Base-by-base conservation (phyloP, 2,329 filamentous ascomycete species). In the Cadophora sp. region DNA sequence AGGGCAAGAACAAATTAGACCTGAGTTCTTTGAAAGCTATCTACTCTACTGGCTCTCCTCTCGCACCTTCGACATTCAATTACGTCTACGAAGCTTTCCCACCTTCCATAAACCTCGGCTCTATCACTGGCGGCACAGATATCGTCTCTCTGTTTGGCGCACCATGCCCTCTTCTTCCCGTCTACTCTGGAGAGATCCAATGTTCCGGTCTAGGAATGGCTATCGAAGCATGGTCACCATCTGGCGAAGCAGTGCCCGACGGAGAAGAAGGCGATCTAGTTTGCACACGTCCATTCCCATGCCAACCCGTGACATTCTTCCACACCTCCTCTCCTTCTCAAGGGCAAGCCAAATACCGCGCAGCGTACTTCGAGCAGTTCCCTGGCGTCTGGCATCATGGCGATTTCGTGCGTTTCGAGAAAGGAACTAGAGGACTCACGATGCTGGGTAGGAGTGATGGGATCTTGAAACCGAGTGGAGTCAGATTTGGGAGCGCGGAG, bases 391-490 rank as follows among this genome's bases (percentile, higher is more conserved):
- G 96, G 96, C 94, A 97, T 76, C 95, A 99, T 76, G 95, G 95
- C 36, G 96, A 99, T 79, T 98, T 97, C 76, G 87, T 97, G 41
- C 83, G 84, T 48, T 84, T 89, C 43, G 91, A 94, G 73, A 85
- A 88, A 0, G 75, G 81, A 18, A 96, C 92, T 0, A 89, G 92
- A 14, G 93, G 94, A 0, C 81, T 98, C 11, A 84, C 93, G 71
- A 98, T 98, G 95, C 85, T 98, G 0, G 95, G 96, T 2, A 87
- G 95, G 30, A 96, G 91, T 61, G 95, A 99, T 74, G 96, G 96
- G 4, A 92, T 98, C 6, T 81, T 99, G 16, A 99, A 99, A 77
- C 96, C 96, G 0, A 88, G 91, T 0, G 96, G 96, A 2, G 93
- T 99, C 20, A 85, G 95, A 0, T 98, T 99, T 76, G 95, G 95